Conservation (phyloP, 2,329 filamentous ascomycete species). For the Monascus ruber region DNA sequence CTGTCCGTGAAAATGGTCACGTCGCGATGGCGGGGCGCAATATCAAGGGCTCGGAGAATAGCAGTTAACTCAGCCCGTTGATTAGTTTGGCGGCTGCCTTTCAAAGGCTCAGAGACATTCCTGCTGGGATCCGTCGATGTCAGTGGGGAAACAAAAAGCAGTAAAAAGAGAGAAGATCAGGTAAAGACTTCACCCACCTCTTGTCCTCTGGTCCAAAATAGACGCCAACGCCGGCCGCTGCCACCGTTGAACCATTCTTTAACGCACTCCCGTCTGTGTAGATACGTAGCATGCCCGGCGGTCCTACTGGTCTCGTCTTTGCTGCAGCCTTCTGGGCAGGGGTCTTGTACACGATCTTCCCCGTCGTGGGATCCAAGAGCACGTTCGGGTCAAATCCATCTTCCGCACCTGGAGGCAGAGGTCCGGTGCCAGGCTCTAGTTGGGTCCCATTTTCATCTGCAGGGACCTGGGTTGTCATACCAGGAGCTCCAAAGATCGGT, state of each 20-base stretch:
- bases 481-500: conserved; percentile 21
- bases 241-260: conserved; percentile 44
- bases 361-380: conserved; percentile 42
- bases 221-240: conserved; percentile 51
- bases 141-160: conserved; percentile 8
- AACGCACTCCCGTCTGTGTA: conserved; percentile 55
- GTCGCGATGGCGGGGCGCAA: conserved; percentile 54
- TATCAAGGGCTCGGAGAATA: conserved; percentile 70
- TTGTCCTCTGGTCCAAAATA: conserved; percentile 51
- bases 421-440: conserved; percentile 43
- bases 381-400: conserved; percentile 53
- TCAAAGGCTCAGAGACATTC: conserved; percentile 65
- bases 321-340: conserved; percentile 37
- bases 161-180: conserved; percentile 1
- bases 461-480: conserved; percentile 29
- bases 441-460: conserved; percentile 34
- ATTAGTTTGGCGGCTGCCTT: conserved; percentile 72
- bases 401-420: conserved; percentile 43
- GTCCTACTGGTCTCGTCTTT: conserved; percentile 33
- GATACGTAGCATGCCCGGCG: conserved; percentile 44
- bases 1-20: conserved; percentile 81
- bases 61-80: conserved; percentile 92
- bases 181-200: conserved; percentile 32
- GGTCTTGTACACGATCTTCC: conserved; percentile 45
- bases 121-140: conserved; percentile 29